Evolutionary conservation across 192 early-diverging fungal genomes (phyloP).

Genomic region (Obelidium mucronatum): DNA sequence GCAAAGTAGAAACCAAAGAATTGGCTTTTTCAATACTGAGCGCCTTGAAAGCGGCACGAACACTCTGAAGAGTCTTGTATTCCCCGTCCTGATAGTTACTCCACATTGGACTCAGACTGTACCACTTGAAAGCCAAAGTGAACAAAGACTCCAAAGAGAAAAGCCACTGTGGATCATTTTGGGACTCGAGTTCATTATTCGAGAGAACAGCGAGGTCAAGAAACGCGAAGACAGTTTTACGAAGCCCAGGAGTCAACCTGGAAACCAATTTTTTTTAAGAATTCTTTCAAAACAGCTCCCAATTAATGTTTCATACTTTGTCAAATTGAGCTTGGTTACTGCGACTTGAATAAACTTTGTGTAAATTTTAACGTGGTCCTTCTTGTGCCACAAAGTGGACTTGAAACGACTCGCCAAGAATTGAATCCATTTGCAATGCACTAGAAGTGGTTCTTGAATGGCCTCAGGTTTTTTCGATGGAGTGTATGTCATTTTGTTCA

Average conservation of each 20-base stretch:
- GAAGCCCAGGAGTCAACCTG: constrained; percentile 26
- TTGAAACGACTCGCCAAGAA: constrained; percentile 89
- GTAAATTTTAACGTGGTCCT: constrained; percentile 77
- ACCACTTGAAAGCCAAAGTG: constrained; percentile 83
- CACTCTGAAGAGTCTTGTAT: constrained; percentile 39
- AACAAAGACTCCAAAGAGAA: constrained; percentile 72
- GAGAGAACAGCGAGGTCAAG: constrained; percentile 78
- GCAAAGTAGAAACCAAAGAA: constrained; percentile 13
- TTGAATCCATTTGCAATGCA: constrained; percentile 86
- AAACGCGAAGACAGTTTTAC: constrained; percentile 82
- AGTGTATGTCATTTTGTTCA: constrained; percentile 89
- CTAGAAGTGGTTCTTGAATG: constrained; percentile 64
- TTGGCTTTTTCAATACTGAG: constrained; percentile 40
- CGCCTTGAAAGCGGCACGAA: constrained; percentile 41
- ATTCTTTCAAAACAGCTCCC: neutral
- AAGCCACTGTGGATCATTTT: constrained; percentile 71
- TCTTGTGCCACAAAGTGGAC: constrained; percentile 74
- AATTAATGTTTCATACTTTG: constrained; percentile 42
- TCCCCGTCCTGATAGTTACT: constrained; percentile 31
- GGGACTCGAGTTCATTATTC: constrained; percentile 68
- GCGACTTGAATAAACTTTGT: constrained; percentile 83
- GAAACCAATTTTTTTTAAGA: neutral
- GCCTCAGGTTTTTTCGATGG: constrained; percentile 84
- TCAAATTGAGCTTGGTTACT: constrained; percentile 52
- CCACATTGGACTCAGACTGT: constrained; percentile 70